A percentile compares a stretch with the other conserved stretches of the same genome.
Evolutionary conservation across 306 rosid species (phyloP).

Genomic region (Clitoria ternatea): DNA sequence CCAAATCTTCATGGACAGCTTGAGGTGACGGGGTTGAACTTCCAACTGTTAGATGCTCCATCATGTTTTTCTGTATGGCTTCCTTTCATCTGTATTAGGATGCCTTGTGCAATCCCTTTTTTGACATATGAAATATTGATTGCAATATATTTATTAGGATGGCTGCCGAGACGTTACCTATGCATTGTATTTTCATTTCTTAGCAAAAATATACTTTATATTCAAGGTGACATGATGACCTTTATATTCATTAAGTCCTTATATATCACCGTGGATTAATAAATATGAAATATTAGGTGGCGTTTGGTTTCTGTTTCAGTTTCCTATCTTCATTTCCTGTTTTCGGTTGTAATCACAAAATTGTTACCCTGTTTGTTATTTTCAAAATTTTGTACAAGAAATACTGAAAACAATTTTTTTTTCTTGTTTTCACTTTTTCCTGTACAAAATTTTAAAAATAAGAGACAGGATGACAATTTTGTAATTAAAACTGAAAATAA

Average conservation of each 20-base stretch:
- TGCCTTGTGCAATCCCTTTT: slow-evolving; percentile 13
- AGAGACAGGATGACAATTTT: too few relatives aligned
- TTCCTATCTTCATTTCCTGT: too few relatives aligned
- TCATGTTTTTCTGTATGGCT: slow-evolving; percentile 79
- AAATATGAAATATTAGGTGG: slow-evolving; percentile 4
- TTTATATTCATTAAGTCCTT: not conserved
- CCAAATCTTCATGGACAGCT: slow-evolving; percentile 91
- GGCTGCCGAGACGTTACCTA: not conserved
- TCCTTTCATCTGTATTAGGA: slow-evolving; percentile 16
- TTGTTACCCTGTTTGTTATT: too few relatives aligned
- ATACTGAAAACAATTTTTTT: too few relatives aligned
- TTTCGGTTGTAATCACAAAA: too few relatives aligned
- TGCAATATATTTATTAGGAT: slow-evolving; percentile 1
- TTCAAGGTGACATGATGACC: not conserved
- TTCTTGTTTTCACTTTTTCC: too few relatives aligned
- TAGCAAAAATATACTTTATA: slow-evolving; percentile 17
- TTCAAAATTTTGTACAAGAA: too few relatives aligned
- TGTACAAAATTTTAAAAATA: too few relatives aligned
- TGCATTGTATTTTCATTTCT: not conserved
- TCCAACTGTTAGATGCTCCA: slow-evolving; percentile 73
- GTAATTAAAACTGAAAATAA: too few relatives aligned
- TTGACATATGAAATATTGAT: not conserved
- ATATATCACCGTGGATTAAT: slow-evolving; percentile 8
- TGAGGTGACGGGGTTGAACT: slow-evolving; percentile 75
- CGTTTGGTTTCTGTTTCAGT: too few relatives aligned